These are phyloP conservation scores for Trematosphaeria pertusa DNA, from an alignment of 2,329 filamentous ascomycete species.

Conservation along the genomic window DNA sequence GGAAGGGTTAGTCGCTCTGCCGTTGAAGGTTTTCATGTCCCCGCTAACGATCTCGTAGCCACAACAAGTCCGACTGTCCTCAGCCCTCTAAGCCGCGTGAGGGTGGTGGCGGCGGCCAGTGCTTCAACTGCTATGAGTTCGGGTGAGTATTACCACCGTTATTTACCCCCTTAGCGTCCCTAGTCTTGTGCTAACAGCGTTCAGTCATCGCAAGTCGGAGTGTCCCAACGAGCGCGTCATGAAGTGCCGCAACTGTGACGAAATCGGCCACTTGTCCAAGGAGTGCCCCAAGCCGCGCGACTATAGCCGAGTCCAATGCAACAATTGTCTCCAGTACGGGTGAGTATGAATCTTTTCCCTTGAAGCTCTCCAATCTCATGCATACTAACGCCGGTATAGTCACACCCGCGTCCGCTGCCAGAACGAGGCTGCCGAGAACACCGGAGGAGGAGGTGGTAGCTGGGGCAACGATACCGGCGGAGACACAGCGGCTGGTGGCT, in stretches of 20 bases:
- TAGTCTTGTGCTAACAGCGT: no score
- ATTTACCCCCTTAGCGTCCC: no score
- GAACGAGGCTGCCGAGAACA: conserved; percentile 36
- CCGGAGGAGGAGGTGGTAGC: conserved; percentile 23
- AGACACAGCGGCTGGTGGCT: conserved; percentile 18
- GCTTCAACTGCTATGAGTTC: conserved; percentile 35
- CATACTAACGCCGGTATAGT: conserved; percentile 35
- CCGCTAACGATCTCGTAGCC: conserved; percentile 14
- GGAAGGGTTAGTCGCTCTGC: no score
- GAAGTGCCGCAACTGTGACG: conserved; percentile 68
- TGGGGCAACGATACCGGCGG: conserved; percentile 12
- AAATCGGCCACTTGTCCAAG: conserved; percentile 64
- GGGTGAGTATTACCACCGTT: no score
- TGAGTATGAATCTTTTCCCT: conserved; percentile 3
- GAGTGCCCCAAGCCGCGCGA: conserved; percentile 64
- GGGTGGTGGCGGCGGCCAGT: conserved; percentile 25
- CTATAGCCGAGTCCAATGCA: conserved; percentile 65
- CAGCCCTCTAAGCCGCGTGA: conserved; percentile 18
- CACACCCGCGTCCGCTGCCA: conserved; percentile 52
- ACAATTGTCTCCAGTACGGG: conserved; percentile 59
- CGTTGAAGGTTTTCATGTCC: no score
- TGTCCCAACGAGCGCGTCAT: conserved; percentile 39
- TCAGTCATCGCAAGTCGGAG: conserved; percentile 33
- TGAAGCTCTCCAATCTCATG: not conserved
- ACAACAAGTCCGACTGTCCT: conserved; percentile 36